phyloP scores from a whole-genome alignment of 257 asterid species.

The Linderniella brevidens region DNA sequence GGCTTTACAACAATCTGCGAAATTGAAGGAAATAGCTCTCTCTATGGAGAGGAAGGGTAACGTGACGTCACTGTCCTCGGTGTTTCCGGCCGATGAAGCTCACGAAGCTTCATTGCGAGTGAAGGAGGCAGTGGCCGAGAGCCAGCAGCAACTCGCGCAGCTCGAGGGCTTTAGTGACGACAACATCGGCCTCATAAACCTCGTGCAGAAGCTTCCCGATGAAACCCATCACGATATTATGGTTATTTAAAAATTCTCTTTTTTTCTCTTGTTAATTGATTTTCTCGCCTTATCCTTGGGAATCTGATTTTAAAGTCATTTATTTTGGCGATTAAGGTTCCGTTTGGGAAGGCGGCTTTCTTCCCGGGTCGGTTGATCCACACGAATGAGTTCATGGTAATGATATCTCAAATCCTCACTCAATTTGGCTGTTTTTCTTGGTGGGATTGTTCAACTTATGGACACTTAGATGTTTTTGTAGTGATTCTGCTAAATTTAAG shows the following conservation, averaged over 20 bases:
- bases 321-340: conserved; percentile 29
- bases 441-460: not conserved
- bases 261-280: not conserved
- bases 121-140: conserved; percentile 37
- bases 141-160: conserved; percentile 33
- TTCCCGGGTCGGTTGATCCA: conserved; percentile 81
- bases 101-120: conserved; percentile 62
- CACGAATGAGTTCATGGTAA: conserved; percentile 80
- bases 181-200: conserved; percentile 44
- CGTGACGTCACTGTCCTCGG: conserved; percentile 42
- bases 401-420: not conserved
- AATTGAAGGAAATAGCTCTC: no score
- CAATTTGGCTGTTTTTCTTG: not conserved
- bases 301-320: not conserved
- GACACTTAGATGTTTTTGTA: not conserved
- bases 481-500: no score
- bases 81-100: conserved; percentile 51
- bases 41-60: conserved; percentile 52
- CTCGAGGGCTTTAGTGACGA: conserved; percentile 44
- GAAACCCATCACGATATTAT: conserved; percentile 70
- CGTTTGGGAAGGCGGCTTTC: conserved; percentile 86
- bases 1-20: no score
- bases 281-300: no score
- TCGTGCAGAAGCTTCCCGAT: conserved; percentile 61
- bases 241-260: conserved; percentile 22